phyloP scores from a whole-genome alignment of 257 asterid species.

The Schizonepeta tenuifolia region DNA sequence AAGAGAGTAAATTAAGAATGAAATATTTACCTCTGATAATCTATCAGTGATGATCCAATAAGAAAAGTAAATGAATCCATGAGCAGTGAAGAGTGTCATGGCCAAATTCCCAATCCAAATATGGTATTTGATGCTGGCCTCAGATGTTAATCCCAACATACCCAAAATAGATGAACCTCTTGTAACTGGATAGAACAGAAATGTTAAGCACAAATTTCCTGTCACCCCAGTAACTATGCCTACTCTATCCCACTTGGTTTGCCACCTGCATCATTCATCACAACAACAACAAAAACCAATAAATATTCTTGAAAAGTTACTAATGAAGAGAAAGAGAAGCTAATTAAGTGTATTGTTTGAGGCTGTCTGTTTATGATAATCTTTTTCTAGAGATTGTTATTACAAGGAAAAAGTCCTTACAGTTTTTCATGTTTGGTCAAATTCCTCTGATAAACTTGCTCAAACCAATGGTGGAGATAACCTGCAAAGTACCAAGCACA shows the following conservation, averaged over 20 bases:
- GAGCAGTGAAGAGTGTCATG: conserved; percentile 74
- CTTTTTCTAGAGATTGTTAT: not conserved
- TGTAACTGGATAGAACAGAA: conserved; percentile 85
- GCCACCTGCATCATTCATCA: conserved; percentile 61
- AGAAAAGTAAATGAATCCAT: conserved; percentile 65
- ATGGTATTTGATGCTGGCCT: conserved; percentile 79
- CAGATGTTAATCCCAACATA: conserved; percentile 80
- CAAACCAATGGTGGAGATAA: conserved; percentile 69
- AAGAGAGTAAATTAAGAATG: not conserved
- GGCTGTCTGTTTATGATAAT: not conserved
- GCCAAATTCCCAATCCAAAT: conserved; percentile 84
- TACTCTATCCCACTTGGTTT: conserved; percentile 81
- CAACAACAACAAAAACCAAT: not conserved
- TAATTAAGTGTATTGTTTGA: not conserved
- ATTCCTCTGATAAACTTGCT: conserved; percentile 45
- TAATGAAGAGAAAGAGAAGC: not conserved
- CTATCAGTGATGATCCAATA: conserved; percentile 80
- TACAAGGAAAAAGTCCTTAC: conserved; percentile 44
- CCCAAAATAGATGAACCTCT: conserved; percentile 85
- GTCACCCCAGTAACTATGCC: conserved; percentile 78
- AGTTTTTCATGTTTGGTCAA: conserved; percentile 57
- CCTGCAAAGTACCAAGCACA: conserved; percentile 80
- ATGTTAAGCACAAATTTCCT: conserved; percentile 81
- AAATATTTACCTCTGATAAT: conserved; percentile 75
- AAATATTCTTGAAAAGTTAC: conserved; percentile 2